Base-by-base conservation (phyloP, 2,329 filamentous ascomycete genomes). In the Pseudogymnoascus sp. region DNA sequence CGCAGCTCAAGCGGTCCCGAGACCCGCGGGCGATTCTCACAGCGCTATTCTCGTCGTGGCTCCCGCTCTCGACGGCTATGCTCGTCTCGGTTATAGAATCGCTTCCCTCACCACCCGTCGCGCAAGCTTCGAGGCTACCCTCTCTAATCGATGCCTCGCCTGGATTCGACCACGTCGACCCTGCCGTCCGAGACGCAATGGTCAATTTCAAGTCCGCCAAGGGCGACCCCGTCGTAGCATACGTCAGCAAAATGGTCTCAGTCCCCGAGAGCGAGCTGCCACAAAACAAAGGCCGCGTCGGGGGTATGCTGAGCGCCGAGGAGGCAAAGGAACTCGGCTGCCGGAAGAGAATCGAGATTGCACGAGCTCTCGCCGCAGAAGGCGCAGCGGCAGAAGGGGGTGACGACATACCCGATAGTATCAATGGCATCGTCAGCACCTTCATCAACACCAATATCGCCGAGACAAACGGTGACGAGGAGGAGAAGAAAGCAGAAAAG, bases 191-290 rank as follows among this genome's bases (percentile, higher is more conserved):
- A 68, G 81, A 89, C n/a, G 91, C 93, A 4, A 93, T 98, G 87
- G 77, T 89, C 1, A 81, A 86, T 0, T 97, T 96, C 72, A 90
- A 89, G 71, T 84, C 84, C 3, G 82, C 81, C 0, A 81, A 84
- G 40, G 81, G 86, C 0, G 89, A 89, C 63, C 93, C 93, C 0
- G 86, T 96, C 0, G 91, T 99, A 1, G 93, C 91, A 7, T 99
- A 96, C 68, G 90, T 99, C 65, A 98, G 93, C 77, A 99, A 99
- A 75, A 97, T 99, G 92, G 90, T 98, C 1, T 95, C 95, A 0
- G 83, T 99, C 11, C 93, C 92, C 0, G 91, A 96, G 71, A 97
- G 91, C 75, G 93, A 99, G 70, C 79, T 99, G 4, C 90, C 91
- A 0, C 85, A 93, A 61, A 96, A 96, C 74, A 96, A 89, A 75